Percentiles rank a stretch among this genome's conserved stretches.
These are phyloP conservation scores for Mucor plumbeus DNA, from an alignment of 371 early-diverging fungal genomes.

Conservation along the genomic window DNA sequence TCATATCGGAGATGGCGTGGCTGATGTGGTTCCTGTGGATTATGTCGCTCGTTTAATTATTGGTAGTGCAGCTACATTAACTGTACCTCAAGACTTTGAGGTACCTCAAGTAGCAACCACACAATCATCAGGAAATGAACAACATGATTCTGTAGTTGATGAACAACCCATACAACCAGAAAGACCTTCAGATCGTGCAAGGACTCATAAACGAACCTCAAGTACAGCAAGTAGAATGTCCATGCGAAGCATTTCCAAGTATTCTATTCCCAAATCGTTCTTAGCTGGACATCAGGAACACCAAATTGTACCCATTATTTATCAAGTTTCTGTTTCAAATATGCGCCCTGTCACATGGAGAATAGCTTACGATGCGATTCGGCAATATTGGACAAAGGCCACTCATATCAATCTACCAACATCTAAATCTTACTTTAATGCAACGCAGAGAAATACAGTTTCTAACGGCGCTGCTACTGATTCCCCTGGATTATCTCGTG, in stretches of 20 bases:
- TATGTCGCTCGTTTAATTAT: constrained; percentile 49
- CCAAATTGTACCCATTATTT: constrained; percentile 41
- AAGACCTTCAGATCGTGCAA: background rate
- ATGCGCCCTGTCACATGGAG: constrained; percentile 44
- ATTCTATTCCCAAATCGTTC: background rate
- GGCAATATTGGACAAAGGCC: constrained; percentile 51
- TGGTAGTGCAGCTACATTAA: constrained; percentile 42
- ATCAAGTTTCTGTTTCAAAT: constrained; percentile 37
- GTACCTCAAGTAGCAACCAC: constrained; percentile 11
- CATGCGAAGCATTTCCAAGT: constrained; percentile 12
- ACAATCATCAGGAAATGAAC: constrained; percentile 1
- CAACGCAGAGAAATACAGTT: background rate
- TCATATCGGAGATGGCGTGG: constrained; percentile 38
- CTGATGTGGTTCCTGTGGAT: constrained; percentile 66
- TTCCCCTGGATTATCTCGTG: constrained; percentile 37
- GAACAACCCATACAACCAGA: background rate
- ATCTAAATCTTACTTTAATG: constrained; percentile 34
- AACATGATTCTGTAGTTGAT: background rate
- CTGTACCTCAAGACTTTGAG: constrained; percentile 20
- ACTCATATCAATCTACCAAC: constrained; percentile 34
- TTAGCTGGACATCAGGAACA: constrained; percentile 11
- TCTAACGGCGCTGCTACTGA: background rate
- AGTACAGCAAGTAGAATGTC: constrained; percentile 28
- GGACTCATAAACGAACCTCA: constrained; percentile 22
- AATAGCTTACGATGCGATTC: constrained; percentile 48